Conservation (phyloP, 2,329 filamentous ascomycete genomes). For the Aspergillus eucalypticola region DNA sequence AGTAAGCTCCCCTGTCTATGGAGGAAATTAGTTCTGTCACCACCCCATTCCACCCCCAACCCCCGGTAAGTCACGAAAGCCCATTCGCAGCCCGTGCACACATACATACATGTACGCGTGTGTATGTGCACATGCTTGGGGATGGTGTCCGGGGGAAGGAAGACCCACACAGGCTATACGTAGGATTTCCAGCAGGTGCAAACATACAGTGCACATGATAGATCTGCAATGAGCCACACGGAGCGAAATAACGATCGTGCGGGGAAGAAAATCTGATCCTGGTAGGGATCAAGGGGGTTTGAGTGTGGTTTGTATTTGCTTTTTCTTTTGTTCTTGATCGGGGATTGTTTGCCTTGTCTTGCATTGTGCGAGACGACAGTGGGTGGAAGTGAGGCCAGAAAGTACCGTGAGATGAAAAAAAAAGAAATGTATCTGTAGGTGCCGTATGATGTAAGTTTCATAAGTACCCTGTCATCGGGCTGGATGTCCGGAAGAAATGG, state of each 20-base stretch:
- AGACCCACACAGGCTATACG: too few species aligned
- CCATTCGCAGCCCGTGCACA: background rate
- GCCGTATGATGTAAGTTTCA: background rate
- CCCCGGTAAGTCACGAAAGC: too few species aligned
- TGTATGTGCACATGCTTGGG: background rate
- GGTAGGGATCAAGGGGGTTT: background rate
- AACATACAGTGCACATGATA: background rate
- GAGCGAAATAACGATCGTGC: slow-evolving; percentile 1
- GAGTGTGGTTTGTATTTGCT: background rate
- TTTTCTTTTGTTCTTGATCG: background rate
- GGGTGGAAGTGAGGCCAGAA: too few species aligned
- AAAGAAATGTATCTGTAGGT: background rate
- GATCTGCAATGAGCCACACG: slow-evolving; percentile 10
- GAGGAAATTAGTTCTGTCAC: too few species aligned
- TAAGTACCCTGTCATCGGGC: slow-evolving; percentile 1
- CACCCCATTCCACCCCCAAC: too few species aligned
- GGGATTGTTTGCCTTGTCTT: background rate
- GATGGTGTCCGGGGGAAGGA: background rate
- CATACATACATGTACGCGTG: background rate
- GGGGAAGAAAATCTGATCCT: background rate
- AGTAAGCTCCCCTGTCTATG: too few species aligned
- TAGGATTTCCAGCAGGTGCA: background rate
- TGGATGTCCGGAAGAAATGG: background rate
- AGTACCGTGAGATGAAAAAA: too few species aligned
- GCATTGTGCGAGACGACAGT: background rate